Percentiles rank a stretch among this genome's conserved stretches.
Conservation (phyloP, 108 stramenopile species). For the Chaetoceros muelleri region DNA sequence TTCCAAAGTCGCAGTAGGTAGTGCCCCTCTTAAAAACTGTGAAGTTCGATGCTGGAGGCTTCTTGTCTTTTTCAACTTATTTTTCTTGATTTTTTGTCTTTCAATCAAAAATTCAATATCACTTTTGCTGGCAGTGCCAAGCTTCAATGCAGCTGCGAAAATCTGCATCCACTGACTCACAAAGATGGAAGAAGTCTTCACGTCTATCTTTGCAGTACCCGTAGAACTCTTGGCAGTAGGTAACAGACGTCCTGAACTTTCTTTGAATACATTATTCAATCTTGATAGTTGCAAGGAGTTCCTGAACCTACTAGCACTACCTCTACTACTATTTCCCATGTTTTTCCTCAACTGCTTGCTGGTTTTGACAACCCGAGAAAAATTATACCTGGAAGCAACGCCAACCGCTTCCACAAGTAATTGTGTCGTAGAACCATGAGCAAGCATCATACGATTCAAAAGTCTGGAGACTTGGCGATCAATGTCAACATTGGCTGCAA, state of each 20-base stretch:
- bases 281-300: too few relatives aligned
- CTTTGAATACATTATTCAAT: too few relatives aligned
- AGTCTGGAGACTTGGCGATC: constrained; percentile 26
- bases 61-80: not conserved
- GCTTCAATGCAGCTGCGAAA: constrained; percentile 22
- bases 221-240: not conserved
- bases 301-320: not conserved
- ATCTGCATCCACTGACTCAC: constrained; percentile 28
- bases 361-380: constrained; percentile 22
- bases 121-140: not conserved
- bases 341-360: not conserved
- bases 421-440: constrained; percentile 38
- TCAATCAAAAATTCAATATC: constrained; percentile 1
- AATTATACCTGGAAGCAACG: constrained; percentile 31
- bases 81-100: not conserved
- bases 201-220: not conserved
- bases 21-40: not conserved
- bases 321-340: not conserved
- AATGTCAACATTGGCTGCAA: constrained; percentile 25
- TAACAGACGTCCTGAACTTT: too few relatives aligned
- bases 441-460: constrained; percentile 30
- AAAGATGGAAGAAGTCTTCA: constrained; percentile 21
- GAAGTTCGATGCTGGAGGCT: not conserved
- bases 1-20: not conserved
- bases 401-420: constrained; percentile 38